These are phyloP conservation scores for Zymoseptoria pseudotritici DNA, from an alignment of 2,329 filamentous ascomycete species.

Conservation along the genomic window DNA sequence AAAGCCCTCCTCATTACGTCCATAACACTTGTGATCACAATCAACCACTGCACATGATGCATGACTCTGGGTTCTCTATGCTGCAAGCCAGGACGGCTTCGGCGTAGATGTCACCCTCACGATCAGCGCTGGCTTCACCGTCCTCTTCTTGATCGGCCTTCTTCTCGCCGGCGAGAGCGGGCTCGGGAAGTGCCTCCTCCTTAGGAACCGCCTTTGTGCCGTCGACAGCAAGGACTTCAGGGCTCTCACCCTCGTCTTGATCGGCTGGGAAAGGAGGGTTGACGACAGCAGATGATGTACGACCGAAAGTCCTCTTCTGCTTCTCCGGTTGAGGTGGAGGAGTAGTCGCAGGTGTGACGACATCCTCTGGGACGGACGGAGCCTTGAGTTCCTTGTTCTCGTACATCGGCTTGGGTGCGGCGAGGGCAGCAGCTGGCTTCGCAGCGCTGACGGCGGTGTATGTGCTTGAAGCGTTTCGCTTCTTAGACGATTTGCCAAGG, in stretches of 20 bases:
- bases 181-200: conserved; percentile 57
- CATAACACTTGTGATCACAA: conserved; percentile 3
- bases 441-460: conserved; percentile 38
- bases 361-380: conserved; percentile 46
- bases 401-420: conserved; percentile 62
- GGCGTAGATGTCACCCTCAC: conserved; percentile 90
- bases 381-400: conserved; percentile 47
- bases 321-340: conserved; percentile 53
- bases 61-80: conserved; percentile 93
- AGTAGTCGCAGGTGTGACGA: conserved; percentile 62
- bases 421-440: conserved; percentile 43
- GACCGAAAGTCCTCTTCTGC: conserved; percentile 33
- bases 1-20: conserved; percentile 3
- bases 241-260: conserved; percentile 67
- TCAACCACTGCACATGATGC: conserved; percentile 93
- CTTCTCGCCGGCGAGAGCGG: conserved; percentile 40
- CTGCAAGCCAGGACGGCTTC: conserved; percentile 88
- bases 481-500: conserved; percentile 64
- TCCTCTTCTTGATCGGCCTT: conserved; percentile 60
- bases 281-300: conserved; percentile 45
- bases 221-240: conserved; percentile 68
- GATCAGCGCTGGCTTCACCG: conserved; percentile 61
- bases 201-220: conserved; percentile 51
- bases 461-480: conserved; percentile 51
- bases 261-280: conserved; percentile 69